These are phyloP conservation scores for Aureobasidium sp. DNA, from an alignment of 2,329 filamentous ascomycete genomes.

Conservation along the genomic window DNA sequence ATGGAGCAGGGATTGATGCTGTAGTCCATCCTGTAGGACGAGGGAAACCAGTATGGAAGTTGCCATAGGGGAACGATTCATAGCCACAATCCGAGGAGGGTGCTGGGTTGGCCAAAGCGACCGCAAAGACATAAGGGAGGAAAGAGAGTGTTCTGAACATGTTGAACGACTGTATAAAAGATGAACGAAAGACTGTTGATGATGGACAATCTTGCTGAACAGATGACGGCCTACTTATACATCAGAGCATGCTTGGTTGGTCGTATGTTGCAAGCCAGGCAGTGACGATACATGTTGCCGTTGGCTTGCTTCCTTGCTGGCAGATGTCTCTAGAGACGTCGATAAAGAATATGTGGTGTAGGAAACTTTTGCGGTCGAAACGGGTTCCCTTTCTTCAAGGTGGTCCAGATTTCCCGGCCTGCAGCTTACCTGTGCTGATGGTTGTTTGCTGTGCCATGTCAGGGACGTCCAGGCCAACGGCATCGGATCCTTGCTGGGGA, in stretches of 20 bases:
- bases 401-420: neutral
- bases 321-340: neutral
- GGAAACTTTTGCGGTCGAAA: neutral
- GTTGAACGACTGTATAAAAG: neutral
- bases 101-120: neutral
- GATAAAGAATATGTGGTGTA: neutral
- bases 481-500: neutral
- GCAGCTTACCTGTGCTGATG: neutral
- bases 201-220: neutral
- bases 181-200: neutral
- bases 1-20: neutral
- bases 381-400: neutral
- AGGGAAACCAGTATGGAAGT: neutral
- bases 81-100: slow-evolving; percentile 3
- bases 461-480: neutral
- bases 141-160: neutral
- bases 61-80: neutral
- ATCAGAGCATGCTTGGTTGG: neutral
- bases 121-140: neutral
- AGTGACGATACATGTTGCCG: neutral
- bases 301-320: slow-evolving; percentile 1
- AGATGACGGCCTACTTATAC: slow-evolving; percentile 4
- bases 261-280: neutral
- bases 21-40: neutral
- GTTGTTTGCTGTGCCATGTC: slow-evolving; percentile 2